Conservation (phyloP, 2,329 filamentous ascomycete genomes). For the Nemania sp. region DNA sequence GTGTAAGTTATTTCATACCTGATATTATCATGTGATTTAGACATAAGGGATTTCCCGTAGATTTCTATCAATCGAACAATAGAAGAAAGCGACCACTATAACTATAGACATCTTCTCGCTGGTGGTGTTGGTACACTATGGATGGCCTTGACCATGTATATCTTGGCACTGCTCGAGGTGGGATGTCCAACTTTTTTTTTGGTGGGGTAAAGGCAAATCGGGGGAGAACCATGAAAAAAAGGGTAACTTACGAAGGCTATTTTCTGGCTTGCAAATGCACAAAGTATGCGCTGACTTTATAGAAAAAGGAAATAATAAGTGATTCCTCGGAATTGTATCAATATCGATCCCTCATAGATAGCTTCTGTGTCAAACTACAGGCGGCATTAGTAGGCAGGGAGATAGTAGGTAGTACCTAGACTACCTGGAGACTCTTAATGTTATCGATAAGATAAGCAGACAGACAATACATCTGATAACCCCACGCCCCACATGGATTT, state of each 20-base stretch:
- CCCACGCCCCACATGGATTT: conserved; percentile 41
- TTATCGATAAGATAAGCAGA: conserved; percentile 37
- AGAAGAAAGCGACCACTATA: neutral
- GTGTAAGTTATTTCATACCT: conserved; percentile 20
- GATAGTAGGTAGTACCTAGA: neutral
- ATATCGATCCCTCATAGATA: neutral
- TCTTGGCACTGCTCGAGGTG: conserved; percentile 25
- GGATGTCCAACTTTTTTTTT: conserved; percentile 30
- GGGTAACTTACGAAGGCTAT: conserved; percentile 25
- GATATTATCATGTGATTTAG: neutral
- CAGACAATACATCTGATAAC: conserved; percentile 13
- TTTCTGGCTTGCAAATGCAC: neutral
- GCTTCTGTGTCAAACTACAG: neutral
- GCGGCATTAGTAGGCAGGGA: too few species aligned
- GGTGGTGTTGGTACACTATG: neutral
- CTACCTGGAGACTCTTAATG: neutral
- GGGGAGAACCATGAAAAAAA: conserved; percentile 8
- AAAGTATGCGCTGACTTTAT: neutral
- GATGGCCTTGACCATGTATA: neutral
- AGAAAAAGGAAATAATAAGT: neutral
- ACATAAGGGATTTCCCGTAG: neutral
- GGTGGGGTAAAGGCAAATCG: conserved; percentile 28
- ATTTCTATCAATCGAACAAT: neutral
- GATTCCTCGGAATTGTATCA: neutral
- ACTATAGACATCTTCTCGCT: neutral